Evolutionary conservation across 179 eudicot species (phyloP), one percentile per base, ranked within the genome.

Genomic region (Nepenthes alata): DNA sequence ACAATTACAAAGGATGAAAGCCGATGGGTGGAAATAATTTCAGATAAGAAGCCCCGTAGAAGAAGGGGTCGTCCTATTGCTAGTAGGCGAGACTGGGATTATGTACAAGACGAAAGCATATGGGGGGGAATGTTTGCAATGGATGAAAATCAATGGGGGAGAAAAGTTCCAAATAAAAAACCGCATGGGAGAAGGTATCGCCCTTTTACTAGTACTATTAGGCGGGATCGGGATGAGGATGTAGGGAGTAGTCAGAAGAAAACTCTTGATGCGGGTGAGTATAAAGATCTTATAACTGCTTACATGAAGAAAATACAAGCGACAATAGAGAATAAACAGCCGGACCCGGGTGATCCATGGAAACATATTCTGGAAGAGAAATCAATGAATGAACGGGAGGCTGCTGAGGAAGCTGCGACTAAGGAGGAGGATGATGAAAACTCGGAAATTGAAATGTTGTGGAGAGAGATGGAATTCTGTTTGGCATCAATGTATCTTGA

Each of bases 391-490:
- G 76, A 76, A 60, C 76, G 62, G 72, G 77, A 80, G 41, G 61
- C 35, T 51, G 75, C 72, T n/a, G 83, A 74, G 11, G 77, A 72
- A 59, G 80, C 68, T 39, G 72, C 72, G 3, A 59, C 72, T 0
- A 55, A 55, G 53, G 65, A 73, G 14, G 74, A 71, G 7, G 85
- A 77, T 16, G 79, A 78, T 53, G 80, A 80, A 61, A 66, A 80
- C 65, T 74, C 96, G 0, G 99, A 90, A 75, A 67, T 86, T 11
- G 91, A 82, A 60, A 77, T 80, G 82, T 62, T 93, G 76, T 94
- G 90, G 80, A 81, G 83, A 70, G 95, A 90, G 76, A 80, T 94
- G 97, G 99, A 94, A 57, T 77, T 83, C 35, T 81, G 88, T 53
- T 58, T 87, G 67, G 91, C 96, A 41, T 79, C 99, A 12, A 74